These are phyloP conservation scores for Gossypium rotundifolium DNA, from an alignment of 345 rosid species.

Conservation along the genomic window DNA sequence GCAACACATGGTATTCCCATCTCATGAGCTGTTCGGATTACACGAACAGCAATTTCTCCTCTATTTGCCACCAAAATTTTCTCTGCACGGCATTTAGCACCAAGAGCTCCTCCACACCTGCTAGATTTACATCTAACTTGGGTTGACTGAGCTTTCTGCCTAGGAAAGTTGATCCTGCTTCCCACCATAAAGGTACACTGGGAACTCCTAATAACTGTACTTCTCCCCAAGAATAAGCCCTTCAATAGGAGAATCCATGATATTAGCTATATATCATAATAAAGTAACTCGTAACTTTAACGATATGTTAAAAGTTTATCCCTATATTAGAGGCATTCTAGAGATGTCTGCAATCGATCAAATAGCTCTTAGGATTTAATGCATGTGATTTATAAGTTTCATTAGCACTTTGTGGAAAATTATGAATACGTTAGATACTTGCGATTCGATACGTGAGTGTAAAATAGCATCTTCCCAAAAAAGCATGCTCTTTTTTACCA, in stretches of 20 bases:
- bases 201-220: constrained; percentile 43
- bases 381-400: background rate
- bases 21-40: constrained; percentile 91
- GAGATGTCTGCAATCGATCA: background rate
- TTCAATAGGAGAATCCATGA: constrained; percentile 7
- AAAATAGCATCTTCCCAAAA: background rate
- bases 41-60: constrained; percentile 95
- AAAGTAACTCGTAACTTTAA: background rate
- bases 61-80: constrained; percentile 89
- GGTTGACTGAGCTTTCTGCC: constrained; percentile 34
- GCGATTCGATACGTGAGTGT: background rate
- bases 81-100: constrained; percentile 53
- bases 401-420: no score
- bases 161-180: constrained; percentile 42
- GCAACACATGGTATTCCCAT: constrained; percentile 97
- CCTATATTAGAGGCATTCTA: background rate
- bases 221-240: constrained; percentile 51
- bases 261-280: background rate
- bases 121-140: constrained; percentile 28
- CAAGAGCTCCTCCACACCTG: constrained; percentile 46
- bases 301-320: background rate
- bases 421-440: background rate
- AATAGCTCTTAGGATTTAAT: background rate
- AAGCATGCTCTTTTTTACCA: background rate
- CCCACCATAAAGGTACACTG: constrained; percentile 59